Conservation (phyloP, 1,284 basidiomycete genomes). For the Fomitopsis palustris region DNA sequence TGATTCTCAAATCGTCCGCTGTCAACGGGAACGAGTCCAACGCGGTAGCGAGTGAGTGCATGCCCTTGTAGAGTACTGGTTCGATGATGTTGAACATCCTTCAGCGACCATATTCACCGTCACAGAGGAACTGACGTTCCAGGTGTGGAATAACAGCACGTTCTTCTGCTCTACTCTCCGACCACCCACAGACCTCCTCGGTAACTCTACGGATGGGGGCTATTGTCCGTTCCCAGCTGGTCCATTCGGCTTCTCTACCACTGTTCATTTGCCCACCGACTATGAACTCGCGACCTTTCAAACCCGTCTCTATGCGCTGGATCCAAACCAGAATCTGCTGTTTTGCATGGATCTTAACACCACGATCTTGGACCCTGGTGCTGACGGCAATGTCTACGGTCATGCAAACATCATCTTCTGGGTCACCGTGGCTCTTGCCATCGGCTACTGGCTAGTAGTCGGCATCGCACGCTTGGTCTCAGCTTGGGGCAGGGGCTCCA, state of each 20-base stretch:
- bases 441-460: constrained; percentile 79
- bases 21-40: constrained; percentile 47
- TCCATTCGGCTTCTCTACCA: constrained; percentile 77
- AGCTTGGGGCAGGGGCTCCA: constrained; percentile 74
- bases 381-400: constrained; percentile 58
- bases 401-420: constrained; percentile 79
- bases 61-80: constrained; percentile 11
- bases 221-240: constrained; percentile 79
- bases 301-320: constrained; percentile 85
- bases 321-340: constrained; percentile 77
- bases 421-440: constrained; percentile 73
- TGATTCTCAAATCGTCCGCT: constrained; percentile 55
- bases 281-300: constrained; percentile 82
- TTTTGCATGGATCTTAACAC: constrained; percentile 79
- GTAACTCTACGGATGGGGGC: constrained; percentile 30
- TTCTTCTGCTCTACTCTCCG: constrained; percentile 76
- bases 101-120: constrained; percentile 84
- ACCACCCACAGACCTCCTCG: constrained; percentile 65
- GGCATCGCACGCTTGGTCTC: constrained; percentile 80
- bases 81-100: constrained; percentile 7
- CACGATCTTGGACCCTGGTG: constrained; percentile 68
- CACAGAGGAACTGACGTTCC: constrained; percentile 76
- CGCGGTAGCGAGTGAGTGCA: constrained; percentile 43
- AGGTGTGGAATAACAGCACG: constrained; percentile 64
- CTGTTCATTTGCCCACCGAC: constrained; percentile 64